Conservation (phyloP, 164 flowering plant species). For the Saururus chinensis region DNA sequence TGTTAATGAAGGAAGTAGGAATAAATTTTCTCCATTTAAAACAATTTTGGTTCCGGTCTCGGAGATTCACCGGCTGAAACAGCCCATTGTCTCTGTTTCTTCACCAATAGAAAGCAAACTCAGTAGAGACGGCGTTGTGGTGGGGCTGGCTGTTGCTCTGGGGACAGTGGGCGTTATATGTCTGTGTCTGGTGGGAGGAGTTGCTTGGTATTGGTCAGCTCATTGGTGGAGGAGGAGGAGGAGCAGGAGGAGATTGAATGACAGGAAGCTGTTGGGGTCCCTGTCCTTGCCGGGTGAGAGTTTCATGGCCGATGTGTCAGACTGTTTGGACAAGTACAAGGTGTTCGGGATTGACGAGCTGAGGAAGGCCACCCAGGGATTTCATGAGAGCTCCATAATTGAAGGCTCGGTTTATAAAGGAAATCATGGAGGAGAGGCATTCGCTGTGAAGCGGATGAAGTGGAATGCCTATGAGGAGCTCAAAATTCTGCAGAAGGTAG, state of each 20-base stretch:
- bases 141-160: constrained; percentile 53
- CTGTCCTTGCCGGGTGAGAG: constrained; percentile 6
- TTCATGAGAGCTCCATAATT: constrained; percentile 41
- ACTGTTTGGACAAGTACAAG: constrained; percentile 77
- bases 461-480: constrained; percentile 92
- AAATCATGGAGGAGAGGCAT: constrained; percentile 37
- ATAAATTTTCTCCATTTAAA: constrained; percentile 13
- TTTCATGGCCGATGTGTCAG: constrained; percentile 76
- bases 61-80: constrained; percentile 36
- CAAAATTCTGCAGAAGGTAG: constrained; percentile 91
- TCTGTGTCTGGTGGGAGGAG: constrained; percentile 26
- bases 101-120: constrained; percentile 13
- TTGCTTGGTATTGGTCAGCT: constrained; percentile 27
- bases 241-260: constrained; percentile 7
- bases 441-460: constrained; percentile 90
- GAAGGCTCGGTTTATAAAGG: constrained; percentile 84
- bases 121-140: constrained; percentile 14
- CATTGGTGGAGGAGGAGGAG: constrained; percentile 6
- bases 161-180: constrained; percentile 31
- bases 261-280: constrained; percentile 8
- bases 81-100: constrained; percentile 27
- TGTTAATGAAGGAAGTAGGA: constrained; percentile 31
- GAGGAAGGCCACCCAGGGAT: constrained; percentile 56
- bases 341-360: constrained; percentile 63
- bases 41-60: constrained; percentile 68